These are phyloP conservation scores for Arthrobotrys conoides DNA, from an alignment of 2,329 filamentous ascomycete genomes.

Conservation along the genomic window DNA sequence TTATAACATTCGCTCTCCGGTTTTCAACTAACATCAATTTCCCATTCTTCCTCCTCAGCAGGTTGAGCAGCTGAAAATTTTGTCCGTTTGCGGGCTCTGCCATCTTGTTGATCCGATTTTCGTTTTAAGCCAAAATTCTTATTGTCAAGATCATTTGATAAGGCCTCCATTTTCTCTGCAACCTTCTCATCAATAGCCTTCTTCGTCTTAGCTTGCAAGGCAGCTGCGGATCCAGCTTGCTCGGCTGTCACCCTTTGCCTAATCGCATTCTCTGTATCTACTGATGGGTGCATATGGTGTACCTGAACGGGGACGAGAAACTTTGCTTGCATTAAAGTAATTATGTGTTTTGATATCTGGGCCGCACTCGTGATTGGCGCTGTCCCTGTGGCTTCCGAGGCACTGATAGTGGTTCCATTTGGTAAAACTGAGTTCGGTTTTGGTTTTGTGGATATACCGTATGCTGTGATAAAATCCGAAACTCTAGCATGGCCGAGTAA, in stretches of 20 bases:
- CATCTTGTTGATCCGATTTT: constrained; percentile 64
- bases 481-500: constrained; percentile 66
- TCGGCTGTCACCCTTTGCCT: constrained; percentile 70
- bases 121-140: constrained; percentile 67
- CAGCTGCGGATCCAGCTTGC: constrained; percentile 71
- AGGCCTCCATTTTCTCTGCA: constrained; percentile 71
- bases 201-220: constrained; percentile 77
- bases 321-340: constrained; percentile 74
- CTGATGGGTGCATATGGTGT: constrained; percentile 74
- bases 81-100: constrained; percentile 61
- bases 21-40: constrained; percentile 62
- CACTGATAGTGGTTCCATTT: constrained; percentile 62
- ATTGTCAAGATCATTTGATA: constrained; percentile 69
- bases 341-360: constrained; percentile 69
- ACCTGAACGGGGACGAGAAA: constrained; percentile 76
- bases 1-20: neutral
- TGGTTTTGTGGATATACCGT: constrained; percentile 63
- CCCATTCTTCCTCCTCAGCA: constrained; percentile 62
- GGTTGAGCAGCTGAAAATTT: constrained; percentile 28
- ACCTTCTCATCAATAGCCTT: constrained; percentile 74
- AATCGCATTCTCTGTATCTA: constrained; percentile 73
- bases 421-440: constrained; percentile 38
- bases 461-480: constrained; percentile 67
- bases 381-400: constrained; percentile 58
- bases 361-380: constrained; percentile 66